Evolutionary conservation across 2,329 filamentous ascomycete genomes (phyloP).

Genomic region (Moelleriella libera): DNA sequence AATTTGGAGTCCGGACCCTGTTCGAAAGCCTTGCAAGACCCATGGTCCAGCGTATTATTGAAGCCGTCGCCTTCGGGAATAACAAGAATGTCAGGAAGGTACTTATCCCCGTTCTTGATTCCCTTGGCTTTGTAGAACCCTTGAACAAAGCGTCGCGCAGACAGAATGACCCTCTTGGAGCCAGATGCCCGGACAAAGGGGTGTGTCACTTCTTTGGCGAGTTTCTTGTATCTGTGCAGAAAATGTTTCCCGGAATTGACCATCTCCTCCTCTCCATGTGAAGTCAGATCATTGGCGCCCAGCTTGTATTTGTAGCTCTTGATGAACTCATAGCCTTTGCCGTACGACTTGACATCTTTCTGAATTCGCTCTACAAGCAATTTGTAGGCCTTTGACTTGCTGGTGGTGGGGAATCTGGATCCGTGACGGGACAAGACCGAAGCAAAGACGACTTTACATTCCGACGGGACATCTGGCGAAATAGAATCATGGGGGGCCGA

Average conservation of each 20-base stretch:
- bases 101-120: conserved; percentile 18
- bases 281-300: conserved; percentile 53
- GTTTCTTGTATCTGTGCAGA: conserved; percentile 54
- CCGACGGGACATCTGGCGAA: conserved; percentile 41
- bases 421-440: conserved; percentile 77
- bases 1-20: conserved; percentile 33
- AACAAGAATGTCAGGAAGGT: conserved; percentile 44
- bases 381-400: conserved; percentile 52
- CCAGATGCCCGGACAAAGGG: conserved; percentile 64
- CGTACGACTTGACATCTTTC: conserved; percentile 37
- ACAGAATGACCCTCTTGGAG: conserved; percentile 57
- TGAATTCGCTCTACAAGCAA: conserved; percentile 54
- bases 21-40: conserved; percentile 58
- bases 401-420: conserved; percentile 61
- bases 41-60: conserved; percentile 76
- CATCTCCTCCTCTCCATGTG: conserved; percentile 54
- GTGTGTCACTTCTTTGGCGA: conserved; percentile 33
- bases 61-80: conserved; percentile 50
- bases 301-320: conserved; percentile 57
- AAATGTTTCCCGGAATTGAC: conserved; percentile 64
- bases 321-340: conserved; percentile 54
- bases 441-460: conserved; percentile 67
- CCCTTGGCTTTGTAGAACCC: conserved; percentile 48
- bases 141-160: conserved; percentile 59
- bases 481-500: conserved; percentile 51